These are phyloP conservation scores for Leptographium wingfieldii DNA, from an alignment of 2,329 filamentous ascomycete genomes.

Conservation along the genomic window DNA sequence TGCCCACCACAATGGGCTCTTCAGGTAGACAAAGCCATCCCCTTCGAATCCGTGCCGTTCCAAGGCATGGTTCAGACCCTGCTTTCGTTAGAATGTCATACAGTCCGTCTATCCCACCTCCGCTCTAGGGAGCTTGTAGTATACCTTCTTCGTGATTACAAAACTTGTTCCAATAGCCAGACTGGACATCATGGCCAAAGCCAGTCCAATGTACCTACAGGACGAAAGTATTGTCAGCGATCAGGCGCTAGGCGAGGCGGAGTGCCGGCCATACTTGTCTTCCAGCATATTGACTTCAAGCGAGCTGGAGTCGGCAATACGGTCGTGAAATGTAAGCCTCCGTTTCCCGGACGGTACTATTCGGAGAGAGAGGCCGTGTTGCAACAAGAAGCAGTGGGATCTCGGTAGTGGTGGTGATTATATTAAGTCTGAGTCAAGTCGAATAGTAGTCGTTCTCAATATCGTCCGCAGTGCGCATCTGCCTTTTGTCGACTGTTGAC, in stretches of 20 bases:
- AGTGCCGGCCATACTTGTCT: conserved; percentile 27
- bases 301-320: background rate
- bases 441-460: background rate
- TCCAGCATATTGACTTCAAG: conserved; percentile 23
- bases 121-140: background rate
- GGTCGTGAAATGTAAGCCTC: background rate
- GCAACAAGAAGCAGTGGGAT: background rate
- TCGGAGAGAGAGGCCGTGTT: conserved; percentile 7
- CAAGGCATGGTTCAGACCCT: conserved; percentile 63
- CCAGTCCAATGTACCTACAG: conserved; percentile 61
- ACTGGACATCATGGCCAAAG: conserved; percentile 61
- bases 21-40: conserved; percentile 87
- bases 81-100: conserved; percentile 1
- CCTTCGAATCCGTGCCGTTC: conserved; percentile 92
- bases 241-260: background rate
- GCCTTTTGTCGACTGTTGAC: background rate
- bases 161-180: conserved; percentile 84
- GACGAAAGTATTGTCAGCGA: background rate
- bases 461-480: background rate
- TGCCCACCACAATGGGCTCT: conserved; percentile 94
- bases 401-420: background rate
- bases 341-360: background rate
- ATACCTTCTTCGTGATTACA: conserved; percentile 95
- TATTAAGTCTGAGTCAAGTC: background rate
- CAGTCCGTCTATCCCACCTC: background rate